Evolutionary conservation across 2,329 filamentous ascomycete species (phyloP).

Genomic region (Hypoxylon rubiginosum): DNA sequence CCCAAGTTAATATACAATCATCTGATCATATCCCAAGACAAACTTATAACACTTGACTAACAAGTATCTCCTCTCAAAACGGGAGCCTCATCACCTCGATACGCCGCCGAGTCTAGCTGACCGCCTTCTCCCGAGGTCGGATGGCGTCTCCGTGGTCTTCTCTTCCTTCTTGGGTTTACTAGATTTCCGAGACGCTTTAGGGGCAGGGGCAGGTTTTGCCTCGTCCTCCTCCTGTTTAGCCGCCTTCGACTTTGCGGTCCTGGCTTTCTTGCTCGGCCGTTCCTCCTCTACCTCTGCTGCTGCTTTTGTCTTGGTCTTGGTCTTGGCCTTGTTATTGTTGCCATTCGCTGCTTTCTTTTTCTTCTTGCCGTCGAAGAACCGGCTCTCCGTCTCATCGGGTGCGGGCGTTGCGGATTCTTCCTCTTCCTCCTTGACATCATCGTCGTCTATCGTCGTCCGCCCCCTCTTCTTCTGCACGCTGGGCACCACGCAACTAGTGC

Average conservation of each 20-base stretch:
- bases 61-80: background rate
- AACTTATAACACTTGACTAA: no score
- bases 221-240: slow-evolving; percentile 48
- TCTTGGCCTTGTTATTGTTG: slow-evolving; percentile 31
- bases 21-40: background rate
- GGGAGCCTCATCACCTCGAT: background rate
- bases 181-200: slow-evolving; percentile 26
- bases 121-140: slow-evolving; percentile 44
- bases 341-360: background rate
- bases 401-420: slow-evolving; percentile 11
- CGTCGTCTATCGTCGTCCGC: slow-evolving; percentile 52
- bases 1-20: background rate
- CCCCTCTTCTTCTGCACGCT: slow-evolving; percentile 85
- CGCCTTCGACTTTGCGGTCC: slow-evolving; percentile 33
- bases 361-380: slow-evolving; percentile 40
- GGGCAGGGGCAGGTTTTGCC: slow-evolving; percentile 37
- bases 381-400: slow-evolving; percentile 40
- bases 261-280: slow-evolving; percentile 43
- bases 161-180: slow-evolving; percentile 44
- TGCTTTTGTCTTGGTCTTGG: no score
- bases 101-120: slow-evolving; percentile 46
- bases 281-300: slow-evolving; percentile 20
- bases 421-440: slow-evolving; percentile 57
- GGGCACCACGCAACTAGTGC: slow-evolving; percentile 91
- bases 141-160: slow-evolving; percentile 36